These are phyloP conservation scores for Achaetomiella virescens DNA, from an alignment of 495 filamentous ascomycete species.

Conservation along the genomic window DNA sequence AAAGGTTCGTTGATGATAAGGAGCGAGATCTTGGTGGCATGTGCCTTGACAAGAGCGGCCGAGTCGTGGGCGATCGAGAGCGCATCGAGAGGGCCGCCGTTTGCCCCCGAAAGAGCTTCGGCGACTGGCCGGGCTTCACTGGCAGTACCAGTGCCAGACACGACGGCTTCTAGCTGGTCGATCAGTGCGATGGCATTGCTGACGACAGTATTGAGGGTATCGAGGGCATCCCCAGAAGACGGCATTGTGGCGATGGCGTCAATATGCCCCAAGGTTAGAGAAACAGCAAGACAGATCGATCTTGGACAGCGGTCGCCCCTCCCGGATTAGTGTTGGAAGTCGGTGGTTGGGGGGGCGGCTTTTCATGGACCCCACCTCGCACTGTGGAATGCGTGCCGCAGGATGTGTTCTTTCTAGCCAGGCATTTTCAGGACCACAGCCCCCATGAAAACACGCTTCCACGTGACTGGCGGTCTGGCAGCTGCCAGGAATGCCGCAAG, in stretches of 20 bases:
- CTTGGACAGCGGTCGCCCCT: background rate
- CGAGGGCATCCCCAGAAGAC: conserved; percentile 14
- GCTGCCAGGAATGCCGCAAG: conserved; percentile 18
- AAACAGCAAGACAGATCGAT: background rate
- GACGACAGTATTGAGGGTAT: conserved; percentile 21
- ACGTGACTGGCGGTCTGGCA: conserved; percentile 11
- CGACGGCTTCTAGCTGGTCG: conserved; percentile 32
- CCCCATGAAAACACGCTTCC: background rate
- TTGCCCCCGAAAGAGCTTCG: background rate
- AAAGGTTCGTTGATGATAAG: conserved; percentile 80
- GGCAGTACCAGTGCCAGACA: conserved; percentile 17
- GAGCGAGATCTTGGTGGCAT: conserved; percentile 79
- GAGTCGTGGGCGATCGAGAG: conserved; percentile 56
- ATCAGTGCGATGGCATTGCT: conserved; percentile 26
- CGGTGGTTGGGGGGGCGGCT: background rate
- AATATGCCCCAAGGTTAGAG: background rate
- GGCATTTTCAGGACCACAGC: background rate
- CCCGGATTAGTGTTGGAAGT: background rate
- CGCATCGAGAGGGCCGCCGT: conserved; percentile 33
- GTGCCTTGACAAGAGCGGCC: conserved; percentile 63
- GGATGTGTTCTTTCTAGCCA: background rate
- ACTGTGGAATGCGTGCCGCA: background rate
- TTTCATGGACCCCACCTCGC: background rate
- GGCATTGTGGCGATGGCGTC: conserved; percentile 13
- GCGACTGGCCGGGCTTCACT: background rate